Base-by-base conservation (phyloP, 352 stramenopile species). In the Aphanomyces cochlioides region DNA sequence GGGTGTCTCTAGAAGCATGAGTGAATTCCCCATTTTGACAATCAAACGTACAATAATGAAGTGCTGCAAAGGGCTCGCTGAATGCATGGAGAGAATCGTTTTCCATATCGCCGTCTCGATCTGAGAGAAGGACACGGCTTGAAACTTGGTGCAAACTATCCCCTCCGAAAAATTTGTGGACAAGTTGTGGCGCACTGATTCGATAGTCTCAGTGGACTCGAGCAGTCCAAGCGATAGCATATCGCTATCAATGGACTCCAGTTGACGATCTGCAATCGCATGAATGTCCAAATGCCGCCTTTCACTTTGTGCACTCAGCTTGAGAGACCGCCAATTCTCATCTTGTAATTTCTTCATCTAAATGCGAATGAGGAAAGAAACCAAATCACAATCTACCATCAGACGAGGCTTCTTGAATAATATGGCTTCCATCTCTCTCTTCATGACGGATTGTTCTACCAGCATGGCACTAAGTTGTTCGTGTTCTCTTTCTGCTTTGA, bases 201-300 rank as follows among this genome's bases (percentile, higher is more conserved):
- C 41, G 41, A 15, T 53, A 6, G 39, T 48, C 38, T 36, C 37
- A 12, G 8, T 8, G 8, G 57, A 10, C 6, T 66, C 57, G 15
- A 67, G 15, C 0, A 67, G 59, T 37, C 59, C 59, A 5, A 34
- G 19, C 43, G 41, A 21, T 19, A 67, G 19, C 59, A 67, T 54
- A n/a, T 67, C 59, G 40, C 38, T 56, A 4, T 67, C 59, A 15
- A 67, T 37, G 5, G 15, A 19, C 10, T 67, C 59, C 10, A 56
- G 37, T 45, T 67, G 59, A 7, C 59, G 59, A 56, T 67, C 43
- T 8, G 59, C 59, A 36, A 67, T 67, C 38, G 43, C 19, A n/a
- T 67, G 59, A 8, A 67, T 67, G 4, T 41, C 59, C 7, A 7
- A 8, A 12, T 56, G 10, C n/a, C 59, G 59, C 59, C 28, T 15